These are phyloP conservation scores for Punica granatum DNA, from an alignment of 345 rosid genomes.

Conservation along the genomic window DNA sequence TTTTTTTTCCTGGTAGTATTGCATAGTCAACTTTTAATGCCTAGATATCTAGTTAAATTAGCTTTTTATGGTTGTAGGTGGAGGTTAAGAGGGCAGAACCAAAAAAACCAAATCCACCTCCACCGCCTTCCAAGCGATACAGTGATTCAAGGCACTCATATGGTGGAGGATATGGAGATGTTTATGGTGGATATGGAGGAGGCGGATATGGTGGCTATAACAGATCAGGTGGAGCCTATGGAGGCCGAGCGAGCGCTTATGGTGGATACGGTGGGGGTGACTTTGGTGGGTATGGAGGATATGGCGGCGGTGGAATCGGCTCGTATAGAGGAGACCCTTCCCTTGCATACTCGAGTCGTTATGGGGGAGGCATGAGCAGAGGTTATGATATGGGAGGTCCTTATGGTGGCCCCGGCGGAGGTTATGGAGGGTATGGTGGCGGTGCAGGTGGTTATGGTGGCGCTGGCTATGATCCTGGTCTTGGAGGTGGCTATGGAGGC, in stretches of 20 bases:
- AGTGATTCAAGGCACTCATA: constrained; percentile 8
- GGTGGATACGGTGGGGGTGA: constrained; percentile 15
- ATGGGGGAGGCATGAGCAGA: constrained; percentile 5
- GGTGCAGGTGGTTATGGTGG: constrained; percentile 9
- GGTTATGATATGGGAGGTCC: constrained; percentile 10
- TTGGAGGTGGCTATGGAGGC: constrained; percentile 10
- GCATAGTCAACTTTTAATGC: neutral
- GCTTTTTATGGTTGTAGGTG: constrained; percentile 29
- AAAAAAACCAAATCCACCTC: constrained; percentile 33
- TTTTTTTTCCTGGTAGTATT: too few species aligned
- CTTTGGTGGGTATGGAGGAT: constrained; percentile 9
- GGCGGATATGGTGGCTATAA: constrained; percentile 38
- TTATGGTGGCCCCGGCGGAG: constrained; percentile 8
- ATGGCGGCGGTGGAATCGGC: constrained; percentile 10
- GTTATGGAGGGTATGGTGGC: constrained; percentile 16
- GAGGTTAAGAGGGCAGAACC: constrained; percentile 83
- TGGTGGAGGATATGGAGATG: constrained; percentile 28
- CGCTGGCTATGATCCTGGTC: constrained; percentile 5
- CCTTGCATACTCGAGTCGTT: constrained; percentile 7
- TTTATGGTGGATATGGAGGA: constrained; percentile 30
- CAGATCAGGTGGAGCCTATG: constrained; percentile 28
- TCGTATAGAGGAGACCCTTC: constrained; percentile 10
- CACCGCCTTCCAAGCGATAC: constrained; percentile 22
- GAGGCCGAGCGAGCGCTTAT: constrained; percentile 13
- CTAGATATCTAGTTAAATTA: neutral